A percentile compares a stretch with the other conserved stretches of the same genome.
Evolutionary conservation across 2,329 filamentous ascomycete genomes (phyloP).

Genomic region (Claviceps pazoutovae): DNA sequence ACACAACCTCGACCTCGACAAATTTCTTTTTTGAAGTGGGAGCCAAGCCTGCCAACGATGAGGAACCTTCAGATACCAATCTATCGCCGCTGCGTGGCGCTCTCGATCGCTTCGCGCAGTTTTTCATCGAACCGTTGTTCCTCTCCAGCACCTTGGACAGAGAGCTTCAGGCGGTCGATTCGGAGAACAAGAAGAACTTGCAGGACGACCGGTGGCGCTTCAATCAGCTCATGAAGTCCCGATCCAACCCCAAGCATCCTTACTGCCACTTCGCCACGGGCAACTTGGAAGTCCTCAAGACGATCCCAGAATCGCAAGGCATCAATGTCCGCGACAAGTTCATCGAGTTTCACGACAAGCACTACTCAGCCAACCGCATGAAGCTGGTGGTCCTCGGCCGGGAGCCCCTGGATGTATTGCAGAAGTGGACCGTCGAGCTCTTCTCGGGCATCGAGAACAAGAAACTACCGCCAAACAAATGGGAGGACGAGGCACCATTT

Average conservation of each 20-base stretch:
- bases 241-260: conserved; percentile 79
- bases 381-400: conserved; percentile 77
- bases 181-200: conserved; percentile 94
- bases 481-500: conserved; percentile 38
- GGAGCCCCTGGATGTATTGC: conserved; percentile 67
- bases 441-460: conserved; percentile 77
- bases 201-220: conserved; percentile 82
- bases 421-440: conserved; percentile 71
- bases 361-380: conserved; percentile 90
- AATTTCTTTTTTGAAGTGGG: conserved; percentile 97
- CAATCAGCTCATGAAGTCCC: conserved; percentile 73
- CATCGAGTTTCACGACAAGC: conserved; percentile 76
- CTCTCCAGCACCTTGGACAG: conserved; percentile 72
- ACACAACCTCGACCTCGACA: conserved; percentile 83
- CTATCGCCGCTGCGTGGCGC: conserved; percentile 59
- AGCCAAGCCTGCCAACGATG: conserved; percentile 54
- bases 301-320: conserved; percentile 61
- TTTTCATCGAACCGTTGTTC: conserved; percentile 83
- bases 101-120: conserved; percentile 83
- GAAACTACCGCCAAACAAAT: conserved; percentile 48
- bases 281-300: conserved; percentile 74
- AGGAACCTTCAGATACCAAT: conserved; percentile 40
- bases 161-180: conserved; percentile 80
- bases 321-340: conserved; percentile 83
- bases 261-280: conserved; percentile 88